phyloP scores from a whole-genome alignment of 2,329 filamentous ascomycete genomes.

The Bipolaris cookei region DNA sequence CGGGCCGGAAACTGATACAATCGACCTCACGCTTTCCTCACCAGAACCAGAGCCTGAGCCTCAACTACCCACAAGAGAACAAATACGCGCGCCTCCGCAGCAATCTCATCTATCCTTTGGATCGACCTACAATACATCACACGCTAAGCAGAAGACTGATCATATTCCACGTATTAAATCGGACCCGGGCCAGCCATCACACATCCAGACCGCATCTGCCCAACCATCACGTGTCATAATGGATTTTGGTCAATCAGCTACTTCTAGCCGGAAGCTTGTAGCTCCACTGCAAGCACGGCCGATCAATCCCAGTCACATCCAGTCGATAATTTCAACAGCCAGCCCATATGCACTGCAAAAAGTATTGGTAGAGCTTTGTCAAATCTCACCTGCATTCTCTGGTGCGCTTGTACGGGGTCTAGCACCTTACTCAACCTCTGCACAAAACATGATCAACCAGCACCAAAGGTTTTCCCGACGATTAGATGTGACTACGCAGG shows the following conservation, averaged over 20 bases:
- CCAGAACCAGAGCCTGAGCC: constrained; percentile 27
- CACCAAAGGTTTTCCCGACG: constrained; percentile 10
- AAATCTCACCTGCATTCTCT: constrained; percentile 40
- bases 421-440: constrained; percentile 38
- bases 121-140: not conserved
- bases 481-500: not conserved
- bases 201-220: not conserved
- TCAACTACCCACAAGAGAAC: constrained; percentile 10
- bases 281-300: constrained; percentile 16
- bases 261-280: not conserved
- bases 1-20: constrained; percentile 22
- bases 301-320: constrained; percentile 36
- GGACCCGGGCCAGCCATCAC: not conserved
- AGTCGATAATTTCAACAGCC: constrained; percentile 36
- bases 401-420: constrained; percentile 44
- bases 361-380: constrained; percentile 39
- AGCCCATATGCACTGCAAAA: constrained; percentile 24
- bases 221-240: constrained; percentile 2
- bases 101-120: constrained; percentile 21
- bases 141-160: constrained; percentile 3
- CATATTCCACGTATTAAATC: not conserved
- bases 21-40: constrained; percentile 36
- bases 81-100: constrained; percentile 9
- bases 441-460: constrained; percentile 25
- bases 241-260: not conserved